These are phyloP conservation scores for Suhomyces pyralidae DNA, from an alignment of 805 yeast species.

Conservation along the genomic window DNA sequence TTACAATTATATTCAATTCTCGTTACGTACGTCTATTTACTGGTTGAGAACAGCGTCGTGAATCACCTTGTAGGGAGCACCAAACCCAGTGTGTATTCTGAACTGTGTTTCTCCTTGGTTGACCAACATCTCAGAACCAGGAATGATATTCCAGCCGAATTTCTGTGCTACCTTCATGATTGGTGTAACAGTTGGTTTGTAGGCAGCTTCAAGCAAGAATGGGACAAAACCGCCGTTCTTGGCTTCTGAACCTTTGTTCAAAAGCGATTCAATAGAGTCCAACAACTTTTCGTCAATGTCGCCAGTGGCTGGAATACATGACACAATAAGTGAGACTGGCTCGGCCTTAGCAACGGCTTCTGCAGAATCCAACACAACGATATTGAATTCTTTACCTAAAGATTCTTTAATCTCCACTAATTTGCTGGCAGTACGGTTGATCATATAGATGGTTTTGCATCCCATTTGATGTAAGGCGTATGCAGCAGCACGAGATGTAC, in stretches of 20 bases:
- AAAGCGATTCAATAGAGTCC: constrained; percentile 45
- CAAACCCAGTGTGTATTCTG: constrained; percentile 64
- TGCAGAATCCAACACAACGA: constrained; percentile 51
- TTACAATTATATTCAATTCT: background rate
- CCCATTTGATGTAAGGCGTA: constrained; percentile 82
- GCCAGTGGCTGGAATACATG: constrained; percentile 81
- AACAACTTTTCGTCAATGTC: constrained; percentile 57
- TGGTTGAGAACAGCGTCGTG: constrained; percentile 51
- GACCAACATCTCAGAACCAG: constrained; percentile 89
- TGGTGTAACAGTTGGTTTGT: constrained; percentile 85
- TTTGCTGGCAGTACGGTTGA: constrained; percentile 76
- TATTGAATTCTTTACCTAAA: constrained; percentile 60
- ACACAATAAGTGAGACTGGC: constrained; percentile 59
- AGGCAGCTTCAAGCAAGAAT: constrained; percentile 84
- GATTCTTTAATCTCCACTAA: constrained; percentile 53
- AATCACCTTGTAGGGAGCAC: constrained; percentile 60
- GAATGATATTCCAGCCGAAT: constrained; percentile 74
- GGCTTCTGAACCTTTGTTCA: constrained; percentile 37
- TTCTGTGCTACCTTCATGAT: constrained; percentile 73
- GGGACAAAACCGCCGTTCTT: constrained; percentile 43
- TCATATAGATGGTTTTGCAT: constrained; percentile 67
- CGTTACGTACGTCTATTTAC: background rate
- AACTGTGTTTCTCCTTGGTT: constrained; percentile 93
- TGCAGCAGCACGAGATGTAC: constrained; percentile 93
- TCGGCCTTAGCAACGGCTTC: constrained; percentile 46